phyloP scores from a whole-genome alignment of 768 basidiomycete genomes.

The Termitomyces sp. region DNA sequence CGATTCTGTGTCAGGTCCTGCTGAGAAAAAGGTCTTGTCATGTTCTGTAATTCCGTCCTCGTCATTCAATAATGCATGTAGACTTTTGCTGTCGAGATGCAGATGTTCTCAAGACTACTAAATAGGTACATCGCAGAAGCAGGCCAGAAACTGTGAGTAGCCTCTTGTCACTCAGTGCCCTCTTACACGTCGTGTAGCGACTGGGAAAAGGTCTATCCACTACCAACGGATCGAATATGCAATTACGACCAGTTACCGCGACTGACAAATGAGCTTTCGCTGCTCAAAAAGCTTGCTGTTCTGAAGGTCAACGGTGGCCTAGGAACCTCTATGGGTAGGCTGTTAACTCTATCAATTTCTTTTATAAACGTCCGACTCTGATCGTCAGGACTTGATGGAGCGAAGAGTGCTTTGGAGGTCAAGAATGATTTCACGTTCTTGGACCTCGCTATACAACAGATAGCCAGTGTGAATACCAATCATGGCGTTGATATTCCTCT shows the following conservation, averaged over 20 bases:
- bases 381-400: slow-evolving; percentile 59
- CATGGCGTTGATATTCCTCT: slow-evolving; percentile 76
- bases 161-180: background rate
- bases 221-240: slow-evolving; percentile 60
- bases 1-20: slow-evolving; percentile 50
- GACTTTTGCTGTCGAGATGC: slow-evolving; percentile 76
- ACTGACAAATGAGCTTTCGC: slow-evolving; percentile 48
- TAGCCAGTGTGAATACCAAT: slow-evolving; percentile 77
- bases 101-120: slow-evolving; percentile 78
- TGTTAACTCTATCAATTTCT: background rate
- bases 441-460: slow-evolving; percentile 79
- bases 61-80: slow-evolving; percentile 20
- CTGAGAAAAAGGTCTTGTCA: slow-evolving; percentile 48
- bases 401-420: slow-evolving; percentile 83
- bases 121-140: slow-evolving; percentile 72
- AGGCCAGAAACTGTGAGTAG: slow-evolving; percentile 61
- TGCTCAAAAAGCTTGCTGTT: slow-evolving; percentile 17
- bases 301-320: slow-evolving; percentile 86
- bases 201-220: slow-evolving; percentile 15
- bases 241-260: slow-evolving; percentile 58
- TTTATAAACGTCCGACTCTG: slow-evolving; percentile 16
- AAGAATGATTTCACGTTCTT: slow-evolving; percentile 87
- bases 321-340: slow-evolving; percentile 73
- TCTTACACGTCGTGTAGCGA: slow-evolving; percentile 5
- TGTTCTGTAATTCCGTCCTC: slow-evolving; percentile 3